Conservation (phyloP, 2,329 filamentous ascomycete genomes). For the Fusarium protoensiforme region DNA sequence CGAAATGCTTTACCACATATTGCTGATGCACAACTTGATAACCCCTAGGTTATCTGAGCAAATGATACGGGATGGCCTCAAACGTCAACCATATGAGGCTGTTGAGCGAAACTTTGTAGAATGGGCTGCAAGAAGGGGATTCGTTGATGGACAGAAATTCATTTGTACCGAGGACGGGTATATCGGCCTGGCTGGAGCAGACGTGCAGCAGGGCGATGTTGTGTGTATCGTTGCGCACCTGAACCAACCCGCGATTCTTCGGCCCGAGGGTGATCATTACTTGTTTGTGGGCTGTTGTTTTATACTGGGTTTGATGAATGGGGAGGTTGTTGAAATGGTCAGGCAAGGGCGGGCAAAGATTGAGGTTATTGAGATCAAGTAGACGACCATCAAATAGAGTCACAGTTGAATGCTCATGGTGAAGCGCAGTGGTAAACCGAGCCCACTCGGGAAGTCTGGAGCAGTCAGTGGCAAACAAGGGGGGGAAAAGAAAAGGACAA, state of each 20-base stretch:
- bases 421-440: too few species aligned
- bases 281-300: constrained; percentile 1
- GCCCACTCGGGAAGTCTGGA: too few species aligned
- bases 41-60: not conserved
- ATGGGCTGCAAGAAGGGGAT: fast-evolving
- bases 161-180: not conserved
- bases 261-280: not conserved
- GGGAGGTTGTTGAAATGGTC: not conserved
- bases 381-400: not conserved
- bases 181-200: not conserved
- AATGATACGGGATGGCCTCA: not conserved
- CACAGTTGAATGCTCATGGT: not conserved
- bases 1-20: not conserved
- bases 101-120: not conserved
- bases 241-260: not conserved
- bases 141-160: not conserved
- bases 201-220: not conserved
- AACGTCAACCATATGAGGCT: not conserved
- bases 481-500: not conserved
- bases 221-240: not conserved
- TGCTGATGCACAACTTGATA: not conserved
- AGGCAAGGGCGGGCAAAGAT: not conserved
- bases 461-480: not conserved
- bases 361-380: not conserved
- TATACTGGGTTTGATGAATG: not conserved